Evolutionary conservation across 164 flowering plant species (phyloP).

Genomic region (Malania oleifera): DNA sequence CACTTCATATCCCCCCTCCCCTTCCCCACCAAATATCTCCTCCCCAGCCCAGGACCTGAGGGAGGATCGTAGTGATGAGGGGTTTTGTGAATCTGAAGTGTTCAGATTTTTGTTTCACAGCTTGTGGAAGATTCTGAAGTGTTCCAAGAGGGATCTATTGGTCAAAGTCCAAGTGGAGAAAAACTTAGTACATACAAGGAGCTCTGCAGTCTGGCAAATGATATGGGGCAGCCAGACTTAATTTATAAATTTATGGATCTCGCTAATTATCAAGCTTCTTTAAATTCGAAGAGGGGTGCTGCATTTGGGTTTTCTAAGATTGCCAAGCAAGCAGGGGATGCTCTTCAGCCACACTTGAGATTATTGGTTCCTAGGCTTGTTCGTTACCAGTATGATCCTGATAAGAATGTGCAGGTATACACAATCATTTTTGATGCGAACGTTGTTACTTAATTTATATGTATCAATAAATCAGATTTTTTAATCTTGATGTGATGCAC

Average conservation of each 20-base stretch:
- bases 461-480: too few species aligned
- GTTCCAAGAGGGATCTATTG: slow-evolving; percentile 86
- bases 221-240: slow-evolving; percentile 98
- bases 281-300: slow-evolving; percentile 97
- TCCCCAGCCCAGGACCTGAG: too few species aligned
- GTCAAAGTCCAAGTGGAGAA: slow-evolving; percentile 85
- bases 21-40: too few species aligned
- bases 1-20: background rate
- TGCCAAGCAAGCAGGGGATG: slow-evolving; percentile 98
- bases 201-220: slow-evolving; percentile 91
- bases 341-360: slow-evolving; percentile 73
- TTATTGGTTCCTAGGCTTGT: slow-evolving; percentile 82
- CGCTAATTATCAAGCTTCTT: slow-evolving; percentile 89
- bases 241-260: slow-evolving; percentile 98
- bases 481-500: too few species aligned
- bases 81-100: slow-evolving; percentile 6
- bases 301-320: slow-evolving; percentile 99
- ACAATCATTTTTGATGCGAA: background rate
- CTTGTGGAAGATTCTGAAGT: slow-evolving; percentile 93
- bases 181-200: slow-evolving; percentile 96
- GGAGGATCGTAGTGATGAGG: too few species aligned
- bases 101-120: slow-evolving; percentile 31
- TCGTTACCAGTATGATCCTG: slow-evolving; percentile 98
- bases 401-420: slow-evolving; percentile 92
- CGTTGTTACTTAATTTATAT: background rate